Base-by-base conservation (phyloP, 306 rosid species). In the Datisca glomerata region DNA sequence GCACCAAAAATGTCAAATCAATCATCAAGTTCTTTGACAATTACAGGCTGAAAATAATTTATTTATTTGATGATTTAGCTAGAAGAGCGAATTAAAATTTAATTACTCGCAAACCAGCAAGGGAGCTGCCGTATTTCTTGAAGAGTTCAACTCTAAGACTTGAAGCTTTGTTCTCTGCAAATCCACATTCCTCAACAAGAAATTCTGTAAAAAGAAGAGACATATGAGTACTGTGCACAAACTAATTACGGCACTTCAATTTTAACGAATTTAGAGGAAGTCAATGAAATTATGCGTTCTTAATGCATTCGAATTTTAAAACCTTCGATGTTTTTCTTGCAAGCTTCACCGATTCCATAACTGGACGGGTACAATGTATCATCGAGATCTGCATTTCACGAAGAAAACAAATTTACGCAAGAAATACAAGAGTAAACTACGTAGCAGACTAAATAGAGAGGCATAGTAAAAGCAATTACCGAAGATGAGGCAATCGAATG, bases 61-160 rank as follows among this genome's bases (percentile, higher is more conserved):
- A n/a, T n/a, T n/a, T n/a, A n/a, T n/a, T n/a, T n/a, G n/a, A n/a
- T n/a, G n/a, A n/a, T n/a, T n/a, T n/a, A n/a, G n/a, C n/a, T n/a
- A n/a, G 11, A 14, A 15, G 17, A 37, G 42, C 8, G 42, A 37
- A 20, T 4, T 7, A 7, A 22, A 12, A 10, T 2, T 41, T 2
- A 55, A 21, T 45, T 54, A 73, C 96, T 43, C 95, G 68, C 23
- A 83, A 74, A 29, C 97, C 93, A 34, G 93, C 93, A 25, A 89
- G 93, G 19, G 97, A 64, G 73, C 97, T 80, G 56, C 95, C 97
- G 63, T 80, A 73, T 24, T 66, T 76, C 59, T 72, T 89, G 69
- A 89, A 89, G 22, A 89, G 84, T 52, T 89, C 70, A 15, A 65
- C 72, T 5, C 95, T 65, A 15, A 74, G 86, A n/a, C 58, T 45